Evolutionary conservation across 495 filamentous ascomycete genomes (phyloP).

Genomic region (Lasiosphaeriaceae sp.): DNA sequence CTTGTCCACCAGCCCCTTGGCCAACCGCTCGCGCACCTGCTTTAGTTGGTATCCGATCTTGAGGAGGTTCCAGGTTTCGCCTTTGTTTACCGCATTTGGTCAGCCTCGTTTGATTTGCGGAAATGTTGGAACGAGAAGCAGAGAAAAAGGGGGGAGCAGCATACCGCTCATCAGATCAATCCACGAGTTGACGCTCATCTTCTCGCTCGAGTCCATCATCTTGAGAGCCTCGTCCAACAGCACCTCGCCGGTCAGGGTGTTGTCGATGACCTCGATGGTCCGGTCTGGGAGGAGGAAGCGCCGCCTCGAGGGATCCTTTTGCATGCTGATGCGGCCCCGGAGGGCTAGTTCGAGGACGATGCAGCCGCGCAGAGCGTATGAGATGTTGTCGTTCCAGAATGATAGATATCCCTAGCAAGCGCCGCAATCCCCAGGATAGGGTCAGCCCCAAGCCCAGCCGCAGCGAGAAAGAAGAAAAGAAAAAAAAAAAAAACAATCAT

Average conservation of each 20-base stretch:
- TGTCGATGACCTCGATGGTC: conserved; percentile 93
- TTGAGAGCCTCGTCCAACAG: conserved; percentile 96
- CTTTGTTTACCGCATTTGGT: conserved; percentile 42
- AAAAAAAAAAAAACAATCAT: neutral
- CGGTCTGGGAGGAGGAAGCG: conserved; percentile 90
- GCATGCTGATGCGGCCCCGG: conserved; percentile 94
- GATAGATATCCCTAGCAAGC: conserved; percentile 80
- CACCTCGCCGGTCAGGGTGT: conserved; percentile 95
- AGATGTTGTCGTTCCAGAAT: conserved; percentile 99
- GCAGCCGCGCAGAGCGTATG: conserved; percentile 93
- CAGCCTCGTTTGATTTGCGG: neutral
- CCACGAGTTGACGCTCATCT: conserved; percentile 99
- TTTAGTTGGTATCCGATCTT: conserved; percentile 99
- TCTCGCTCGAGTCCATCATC: conserved; percentile 99
- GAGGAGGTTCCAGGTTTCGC: conserved; percentile 99
- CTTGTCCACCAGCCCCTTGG: conserved; percentile 98
- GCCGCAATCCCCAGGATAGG: too few relatives aligned
- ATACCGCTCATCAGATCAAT: conserved; percentile 97
- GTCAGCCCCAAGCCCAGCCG: neutral
- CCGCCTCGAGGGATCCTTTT: conserved; percentile 89
- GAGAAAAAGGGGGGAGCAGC: conserved; percentile 11
- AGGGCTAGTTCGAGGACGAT: conserved; percentile 97
- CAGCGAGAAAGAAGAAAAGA: neutral
- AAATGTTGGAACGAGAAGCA: neutral
- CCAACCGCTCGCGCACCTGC: conserved; percentile 94